These are phyloP conservation scores for Ceratocystis destructans DNA, from an alignment of 2,329 filamentous ascomycete species.

Conservation along the genomic window DNA sequence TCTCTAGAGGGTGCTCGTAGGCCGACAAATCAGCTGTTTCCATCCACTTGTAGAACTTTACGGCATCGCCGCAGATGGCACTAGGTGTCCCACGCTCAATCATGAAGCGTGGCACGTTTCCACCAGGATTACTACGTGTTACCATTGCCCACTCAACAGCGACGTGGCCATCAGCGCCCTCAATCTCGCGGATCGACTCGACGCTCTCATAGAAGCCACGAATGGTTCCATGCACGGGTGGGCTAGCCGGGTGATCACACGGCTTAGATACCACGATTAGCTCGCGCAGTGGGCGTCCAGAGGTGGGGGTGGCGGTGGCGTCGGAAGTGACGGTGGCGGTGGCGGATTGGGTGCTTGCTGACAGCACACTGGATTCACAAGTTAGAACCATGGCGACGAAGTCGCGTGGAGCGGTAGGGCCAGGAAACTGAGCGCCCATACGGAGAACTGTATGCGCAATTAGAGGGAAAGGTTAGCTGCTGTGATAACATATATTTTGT, in stretches of 20 bases:
- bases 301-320: background rate
- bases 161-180: background rate
- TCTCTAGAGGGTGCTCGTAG: background rate
- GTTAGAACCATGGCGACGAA: constrained; percentile 71
- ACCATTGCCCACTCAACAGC: constrained; percentile 82
- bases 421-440: constrained; percentile 78
- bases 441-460: constrained; percentile 50
- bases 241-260: constrained; percentile 60
- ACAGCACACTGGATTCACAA: constrained; percentile 19
- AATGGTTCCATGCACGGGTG: constrained; percentile 57
- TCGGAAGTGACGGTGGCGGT: background rate
- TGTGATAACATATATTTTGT: too few species aligned
- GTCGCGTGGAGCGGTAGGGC: constrained; percentile 74
- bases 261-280: constrained; percentile 84
- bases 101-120: constrained; percentile 77
- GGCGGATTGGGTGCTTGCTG: background rate
- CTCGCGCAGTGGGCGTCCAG: constrained; percentile 41
- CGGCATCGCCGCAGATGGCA: constrained; percentile 64
- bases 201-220: constrained; percentile 82
- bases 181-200: constrained; percentile 77
- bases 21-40: constrained; percentile 3
- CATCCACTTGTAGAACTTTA: constrained; percentile 69
- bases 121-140: constrained; percentile 75
- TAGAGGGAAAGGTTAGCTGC: constrained; percentile 14
- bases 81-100: constrained; percentile 78